Evolutionary conservation across 345 rosid species (phyloP), one percentile per base, ranked within the genome.

Genomic region (Murraya koenigii): DNA sequence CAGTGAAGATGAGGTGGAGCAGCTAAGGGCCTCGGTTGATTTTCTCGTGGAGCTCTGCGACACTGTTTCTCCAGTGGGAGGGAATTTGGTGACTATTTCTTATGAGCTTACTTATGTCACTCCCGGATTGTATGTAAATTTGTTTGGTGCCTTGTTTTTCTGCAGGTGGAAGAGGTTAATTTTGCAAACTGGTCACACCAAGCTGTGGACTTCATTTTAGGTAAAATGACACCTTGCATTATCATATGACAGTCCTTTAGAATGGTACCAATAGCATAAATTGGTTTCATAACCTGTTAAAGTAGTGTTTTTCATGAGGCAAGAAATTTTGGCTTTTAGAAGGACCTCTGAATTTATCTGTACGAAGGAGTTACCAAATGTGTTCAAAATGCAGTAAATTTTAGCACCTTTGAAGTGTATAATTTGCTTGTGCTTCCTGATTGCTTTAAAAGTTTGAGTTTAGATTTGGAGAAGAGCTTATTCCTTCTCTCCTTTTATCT

Each of bases 141-240:
- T 30, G 33, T 33, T 28, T 62, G 26, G 54, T 6, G 22, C 17
- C n/a, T 65, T 28, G 52, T 32, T 36, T 61, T 56, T 69, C 67
- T 84, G 81, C 87, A 92, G 98, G 91, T 69, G 4, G 81, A 85
- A 63, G 88, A 81, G 68, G 71, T 84, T 78, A 86, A 85, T 78
- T 92, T 92, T 80, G 78, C 89, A 92, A 13, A 84, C 67, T 96
- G 97, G 97, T 91, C 94, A 23, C 99, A 94, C 83, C 99, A 96
- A 82, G 97, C 99, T 71, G 93, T 90, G 68, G 97, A 94, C 67
- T 91, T 91, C 88, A 90, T 92, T 78, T 75, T 91, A 84, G 98
- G 99, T 94, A 39, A 52, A 59, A 47, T 71, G 32, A 8, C 32
- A 28, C 22, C 22, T 20, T 35, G 1, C 63, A 26, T 54, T 64